phyloP scores from a whole-genome alignment of 305 asterid genomes.

The Fraxinus ornus region DNA sequence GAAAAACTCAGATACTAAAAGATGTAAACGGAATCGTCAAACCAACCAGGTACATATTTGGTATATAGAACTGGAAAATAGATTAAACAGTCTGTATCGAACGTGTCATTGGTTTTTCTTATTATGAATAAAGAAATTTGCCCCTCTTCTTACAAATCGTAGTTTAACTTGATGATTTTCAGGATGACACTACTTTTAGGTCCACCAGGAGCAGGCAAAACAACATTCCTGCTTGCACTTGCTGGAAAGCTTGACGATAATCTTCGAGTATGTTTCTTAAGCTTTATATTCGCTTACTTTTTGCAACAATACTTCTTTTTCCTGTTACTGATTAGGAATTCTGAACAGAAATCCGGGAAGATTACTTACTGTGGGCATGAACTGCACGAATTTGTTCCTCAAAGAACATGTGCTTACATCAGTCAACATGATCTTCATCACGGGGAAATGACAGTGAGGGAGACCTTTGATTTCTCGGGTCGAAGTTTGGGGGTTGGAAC shows the following conservation, averaged over 20 bases:
- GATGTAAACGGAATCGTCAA: constrained; percentile 35
- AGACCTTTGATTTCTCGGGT: constrained; percentile 53
- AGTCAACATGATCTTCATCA: constrained; percentile 56
- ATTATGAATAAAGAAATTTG: neutral
- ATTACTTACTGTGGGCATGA: constrained; percentile 57
- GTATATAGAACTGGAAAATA: neutral
- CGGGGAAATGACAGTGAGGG: constrained; percentile 65
- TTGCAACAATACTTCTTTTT: neutral
- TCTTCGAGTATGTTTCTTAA: constrained; percentile 23
- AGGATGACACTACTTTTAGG: constrained; percentile 45
- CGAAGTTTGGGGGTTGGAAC: constrained; percentile 55
- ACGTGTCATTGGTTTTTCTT: neutral
- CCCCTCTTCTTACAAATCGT: neutral
- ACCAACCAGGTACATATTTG: constrained; percentile 35
- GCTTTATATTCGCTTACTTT: neutral
- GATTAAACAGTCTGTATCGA: neutral
- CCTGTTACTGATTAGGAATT: neutral
- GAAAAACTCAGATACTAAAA: constrained; percentile 37
- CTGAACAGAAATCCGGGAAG: constrained; percentile 37
- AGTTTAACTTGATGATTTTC: constrained; percentile 11
- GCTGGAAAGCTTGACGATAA: constrained; percentile 33
- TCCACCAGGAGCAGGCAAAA: constrained; percentile 46
- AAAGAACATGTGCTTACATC: constrained; percentile 52
- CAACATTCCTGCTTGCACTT: constrained; percentile 40
- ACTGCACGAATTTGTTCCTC: constrained; percentile 49